These are phyloP conservation scores for Euphorbia tirucalli DNA, from an alignment of 345 rosid species.

Conservation along the genomic window DNA sequence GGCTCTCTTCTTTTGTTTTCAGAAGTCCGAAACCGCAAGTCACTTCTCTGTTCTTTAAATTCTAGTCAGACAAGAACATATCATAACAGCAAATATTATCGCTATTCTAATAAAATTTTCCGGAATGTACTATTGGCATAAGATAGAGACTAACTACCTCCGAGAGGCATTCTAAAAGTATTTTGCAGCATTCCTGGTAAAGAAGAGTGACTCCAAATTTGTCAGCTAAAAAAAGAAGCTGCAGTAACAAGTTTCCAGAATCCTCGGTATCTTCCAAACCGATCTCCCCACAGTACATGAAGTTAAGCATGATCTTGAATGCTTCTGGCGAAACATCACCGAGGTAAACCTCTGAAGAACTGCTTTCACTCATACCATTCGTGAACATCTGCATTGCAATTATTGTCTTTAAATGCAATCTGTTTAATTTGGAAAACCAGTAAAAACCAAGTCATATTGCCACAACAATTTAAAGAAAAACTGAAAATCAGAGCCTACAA, in stretches of 20 bases:
- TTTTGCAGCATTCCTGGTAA: slow-evolving; percentile 97
- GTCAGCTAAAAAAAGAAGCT: slow-evolving; percentile 84
- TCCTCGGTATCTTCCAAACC: slow-evolving; percentile 49
- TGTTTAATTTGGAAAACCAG: slow-evolving; percentile 1
- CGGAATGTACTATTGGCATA: slow-evolving; percentile 21
- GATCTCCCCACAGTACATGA: slow-evolving; percentile 86
- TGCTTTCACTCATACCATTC: slow-evolving; percentile 95
- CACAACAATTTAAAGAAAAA: background rate
- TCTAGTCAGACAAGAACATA: slow-evolving; percentile 46
- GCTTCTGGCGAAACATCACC: slow-evolving; percentile 77
- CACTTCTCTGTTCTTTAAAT: slow-evolving; percentile 64
- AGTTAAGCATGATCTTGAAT: slow-evolving; percentile 71
- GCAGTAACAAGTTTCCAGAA: slow-evolving; percentile 71
- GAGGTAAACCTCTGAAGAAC: slow-evolving; percentile 54
- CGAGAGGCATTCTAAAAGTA: slow-evolving; percentile 76
- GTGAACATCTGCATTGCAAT: slow-evolving; percentile 79
- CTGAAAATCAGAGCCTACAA: background rate
- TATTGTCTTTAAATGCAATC: slow-evolving; percentile 16
- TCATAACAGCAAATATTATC: slow-evolving; percentile 21
- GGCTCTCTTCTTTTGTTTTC: slow-evolving; percentile 71
- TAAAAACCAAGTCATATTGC: slow-evolving; percentile 7
- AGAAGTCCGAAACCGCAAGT: slow-evolving; percentile 59
- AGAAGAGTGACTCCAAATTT: slow-evolving; percentile 77
- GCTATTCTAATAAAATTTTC: too few relatives aligned
- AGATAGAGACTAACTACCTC: slow-evolving; percentile 61